Percentiles rank a stretch among this genome's conserved stretches.
phyloP scores from a whole-genome alignment of 768 basidiomycete genomes.

The Lentinus brumalis region DNA sequence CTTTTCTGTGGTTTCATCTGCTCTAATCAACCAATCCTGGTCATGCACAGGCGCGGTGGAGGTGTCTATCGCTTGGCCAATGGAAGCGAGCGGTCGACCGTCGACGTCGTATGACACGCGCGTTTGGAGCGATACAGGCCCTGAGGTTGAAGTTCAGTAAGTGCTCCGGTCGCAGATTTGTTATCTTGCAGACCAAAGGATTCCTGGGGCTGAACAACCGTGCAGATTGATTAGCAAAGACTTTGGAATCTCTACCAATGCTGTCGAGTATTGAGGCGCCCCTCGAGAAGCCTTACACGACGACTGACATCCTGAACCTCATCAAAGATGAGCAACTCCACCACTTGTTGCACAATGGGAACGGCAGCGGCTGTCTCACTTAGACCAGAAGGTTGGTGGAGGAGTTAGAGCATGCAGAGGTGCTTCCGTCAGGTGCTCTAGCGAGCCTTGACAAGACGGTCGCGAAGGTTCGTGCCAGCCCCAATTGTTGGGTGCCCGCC shows the following conservation, averaged over 20 bases:
- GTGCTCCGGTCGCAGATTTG: too few relatives aligned
- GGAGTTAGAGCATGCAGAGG: background rate
- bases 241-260: background rate
- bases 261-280: background rate
- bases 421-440: background rate
- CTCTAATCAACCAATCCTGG: background rate
- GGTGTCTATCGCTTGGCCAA: background rate
- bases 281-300: background rate
- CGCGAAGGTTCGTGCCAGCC: background rate
- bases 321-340: background rate
- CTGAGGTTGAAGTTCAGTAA: background rate
- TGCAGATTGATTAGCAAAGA: background rate
- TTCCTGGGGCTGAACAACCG: too few relatives aligned
- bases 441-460: background rate
- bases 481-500: background rate
- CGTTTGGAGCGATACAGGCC: background rate
- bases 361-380: slow-evolving; percentile 3
- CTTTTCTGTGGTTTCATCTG: background rate
- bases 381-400: background rate
- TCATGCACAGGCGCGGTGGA: background rate
- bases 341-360: background rate
- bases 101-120: background rate
- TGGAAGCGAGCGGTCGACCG: background rate
- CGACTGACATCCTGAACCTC: slow-evolving; percentile 1
- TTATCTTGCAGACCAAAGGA: too few relatives aligned